phyloP scores from a whole-genome alignment of 306 rosid genomes.

The Vigna nakashimae region DNA sequence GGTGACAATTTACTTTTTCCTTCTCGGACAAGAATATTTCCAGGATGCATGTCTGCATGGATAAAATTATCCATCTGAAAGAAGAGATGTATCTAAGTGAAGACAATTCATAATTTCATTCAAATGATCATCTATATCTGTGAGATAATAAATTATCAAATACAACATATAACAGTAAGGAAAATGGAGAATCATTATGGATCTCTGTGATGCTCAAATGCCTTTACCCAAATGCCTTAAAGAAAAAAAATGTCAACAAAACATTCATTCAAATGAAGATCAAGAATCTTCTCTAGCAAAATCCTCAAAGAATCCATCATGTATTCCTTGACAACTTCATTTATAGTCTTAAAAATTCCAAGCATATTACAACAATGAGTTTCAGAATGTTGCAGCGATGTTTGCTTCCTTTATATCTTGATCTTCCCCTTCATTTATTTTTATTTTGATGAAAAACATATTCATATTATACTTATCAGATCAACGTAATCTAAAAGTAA shows the following conservation, averaged over 20 bases:
- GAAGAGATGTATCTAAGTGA: conserved; percentile 42
- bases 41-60: conserved; percentile 95
- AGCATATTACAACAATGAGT: not conserved
- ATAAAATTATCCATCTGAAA: conserved; percentile 84
- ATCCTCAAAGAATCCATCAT: conserved; percentile 11
- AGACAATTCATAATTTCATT: conserved; percentile 32
- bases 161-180: conserved; percentile 18
- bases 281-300: conserved; percentile 12
- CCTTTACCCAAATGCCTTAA: not conserved
- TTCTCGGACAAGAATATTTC: conserved; percentile 82
- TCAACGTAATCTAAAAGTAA: not conserved
- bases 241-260: not conserved
- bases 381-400: not conserved
- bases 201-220: conserved; percentile 21
- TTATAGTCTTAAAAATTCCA: not conserved
- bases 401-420: not conserved
- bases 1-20: conserved; percentile 47
- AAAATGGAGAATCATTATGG: conserved; percentile 29
- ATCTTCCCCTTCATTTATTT: not conserved
- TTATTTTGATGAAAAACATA: not conserved
- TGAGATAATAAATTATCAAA: not conserved
- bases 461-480: not conserved
- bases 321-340: not conserved
- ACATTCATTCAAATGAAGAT: conserved; percentile 14
- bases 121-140: conserved; percentile 14